Evolutionary conservation across 192 early-diverging fungal species (phyloP), one percentile per base, ranked within the genome.

Genomic region (Gamsiella multidivaricata): DNA sequence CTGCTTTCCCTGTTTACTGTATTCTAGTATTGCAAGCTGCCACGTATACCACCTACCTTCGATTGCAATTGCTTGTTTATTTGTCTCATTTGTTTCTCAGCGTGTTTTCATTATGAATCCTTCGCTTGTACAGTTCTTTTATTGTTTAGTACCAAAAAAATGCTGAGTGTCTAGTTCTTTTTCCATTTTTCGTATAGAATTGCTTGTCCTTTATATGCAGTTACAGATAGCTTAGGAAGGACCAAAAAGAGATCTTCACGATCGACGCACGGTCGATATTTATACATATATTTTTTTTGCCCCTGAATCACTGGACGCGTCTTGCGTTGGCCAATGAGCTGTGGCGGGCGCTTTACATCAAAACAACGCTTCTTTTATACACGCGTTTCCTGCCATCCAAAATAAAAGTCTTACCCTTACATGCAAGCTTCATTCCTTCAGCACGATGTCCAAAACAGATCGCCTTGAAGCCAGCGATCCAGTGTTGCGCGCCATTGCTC

Each of bases 51-150:
- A 29, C 39, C 31, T 18, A 28, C 5, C 36, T 45, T 32, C 33
- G 10, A n/a, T n/a, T 28, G 34, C 20, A 47, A 56, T 46, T 47
- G 9, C 53, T 36, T 23, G 18, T 22, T 51, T 49, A 14, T 54
- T 3, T 32, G 4, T 54, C 23, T 65, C 22, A 4, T 43, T 53
- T 54, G 10, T 37, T 31, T 39, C 20, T 32, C 39, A 32, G 20
- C 36, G 36, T 18, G 32, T n/a, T 51, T 28, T 10, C 33, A 7
- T 28, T 33, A 5, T 46, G 39, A 14, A 41, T 41, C 39, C 29
- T 18, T 45, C 45, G 49, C 55, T 57, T 68, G 54, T 68, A 56
- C 68, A 70, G 46, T 54, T 52, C 29, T 31, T 7, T 33, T 36
- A 25, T 50, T 45, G 10, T 10, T 34, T 46, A 15, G 18, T 54